phyloP scores from a whole-genome alignment of 192 early-diverging fungal species.

The Umbelopsis isabellina region DNA sequence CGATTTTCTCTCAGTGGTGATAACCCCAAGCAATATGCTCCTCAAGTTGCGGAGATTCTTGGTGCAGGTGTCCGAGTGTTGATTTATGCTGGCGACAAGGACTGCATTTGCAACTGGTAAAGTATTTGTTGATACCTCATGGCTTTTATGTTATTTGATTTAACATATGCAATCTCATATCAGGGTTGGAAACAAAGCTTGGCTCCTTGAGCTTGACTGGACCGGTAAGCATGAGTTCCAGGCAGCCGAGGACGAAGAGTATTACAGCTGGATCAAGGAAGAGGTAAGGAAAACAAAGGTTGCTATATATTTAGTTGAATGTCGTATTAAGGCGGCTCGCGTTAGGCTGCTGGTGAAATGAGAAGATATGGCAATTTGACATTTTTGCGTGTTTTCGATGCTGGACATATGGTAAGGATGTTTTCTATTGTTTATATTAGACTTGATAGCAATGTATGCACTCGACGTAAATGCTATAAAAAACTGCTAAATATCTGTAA shows the following conservation, averaged over 20 bases:
- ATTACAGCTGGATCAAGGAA: conserved; percentile 53
- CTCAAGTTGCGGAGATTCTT: conserved; percentile 51
- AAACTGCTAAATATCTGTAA: not conserved
- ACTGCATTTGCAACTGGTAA: conserved; percentile 45
- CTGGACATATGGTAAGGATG: conserved; percentile 75
- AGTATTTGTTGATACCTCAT: not conserved
- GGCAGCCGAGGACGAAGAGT: conserved; percentile 63
- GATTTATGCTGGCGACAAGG: conserved; percentile 79
- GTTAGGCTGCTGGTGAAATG: conserved; percentile 60
- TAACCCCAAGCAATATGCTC: conserved; percentile 28
- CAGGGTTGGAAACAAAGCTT: conserved; percentile 86
- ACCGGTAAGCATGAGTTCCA: conserved; percentile 70
- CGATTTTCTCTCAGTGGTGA: conserved; percentile 30
- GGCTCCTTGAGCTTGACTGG: conserved; percentile 86
- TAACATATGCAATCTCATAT: conserved; percentile 3
- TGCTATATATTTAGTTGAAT: not conserved
- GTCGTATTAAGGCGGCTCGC: not conserved
- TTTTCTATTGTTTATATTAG: not conserved
- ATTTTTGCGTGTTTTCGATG: conserved; percentile 84
- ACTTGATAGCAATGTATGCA: not conserved
- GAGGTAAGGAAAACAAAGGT: conserved; percentile 31
- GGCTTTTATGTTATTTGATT: not conserved
- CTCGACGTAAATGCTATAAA: not conserved
- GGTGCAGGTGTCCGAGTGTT: conserved; percentile 81
- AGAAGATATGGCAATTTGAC: conserved; percentile 71